phyloP scores from a whole-genome alignment of 371 early-diverging fungal genomes.

The Mortierella sp. region DNA sequence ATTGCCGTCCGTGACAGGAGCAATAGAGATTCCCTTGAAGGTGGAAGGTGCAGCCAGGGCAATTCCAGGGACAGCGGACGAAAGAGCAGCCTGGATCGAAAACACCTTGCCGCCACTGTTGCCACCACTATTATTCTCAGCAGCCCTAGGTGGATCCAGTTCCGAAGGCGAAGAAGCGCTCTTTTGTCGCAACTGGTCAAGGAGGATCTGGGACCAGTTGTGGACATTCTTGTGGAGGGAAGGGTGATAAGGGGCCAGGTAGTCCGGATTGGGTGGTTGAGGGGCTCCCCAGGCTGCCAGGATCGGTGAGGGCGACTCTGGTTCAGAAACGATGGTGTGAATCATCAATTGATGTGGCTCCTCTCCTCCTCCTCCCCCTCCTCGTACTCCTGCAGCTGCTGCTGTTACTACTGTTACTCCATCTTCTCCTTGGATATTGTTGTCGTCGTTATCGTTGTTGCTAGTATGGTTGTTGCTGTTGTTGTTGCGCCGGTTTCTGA shows the following conservation, averaged over 20 bases:
- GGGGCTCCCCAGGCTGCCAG: conserved; percentile 31
- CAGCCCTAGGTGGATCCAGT: background rate
- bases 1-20: background rate
- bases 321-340: conserved; percentile 23
- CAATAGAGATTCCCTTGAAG: conserved; percentile 8
- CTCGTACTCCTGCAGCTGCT: too few species aligned
- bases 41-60: conserved; percentile 7
- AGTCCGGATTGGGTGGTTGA: conserved; percentile 22
- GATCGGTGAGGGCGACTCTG: conserved; percentile 41
- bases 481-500: background rate
- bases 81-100: background rate
- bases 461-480: background rate
- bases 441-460: background rate
- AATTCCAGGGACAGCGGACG: background rate
- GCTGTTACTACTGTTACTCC: too few species aligned
- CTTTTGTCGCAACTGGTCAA: conserved; percentile 33
- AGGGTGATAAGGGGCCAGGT: conserved; percentile 47
- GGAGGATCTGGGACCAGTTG: conserved; percentile 37
- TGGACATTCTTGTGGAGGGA: conserved; percentile 34
- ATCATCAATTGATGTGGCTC: conserved; percentile 15
- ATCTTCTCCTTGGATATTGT: too few species aligned
- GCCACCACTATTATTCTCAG: background rate
- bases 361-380: background rate
- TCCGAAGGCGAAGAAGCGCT: background rate
- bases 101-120: background rate